Evolutionary conservation across 2,329 filamentous ascomycete species (phyloP).

Genomic region (Cladophialophora psammophila): DNA sequence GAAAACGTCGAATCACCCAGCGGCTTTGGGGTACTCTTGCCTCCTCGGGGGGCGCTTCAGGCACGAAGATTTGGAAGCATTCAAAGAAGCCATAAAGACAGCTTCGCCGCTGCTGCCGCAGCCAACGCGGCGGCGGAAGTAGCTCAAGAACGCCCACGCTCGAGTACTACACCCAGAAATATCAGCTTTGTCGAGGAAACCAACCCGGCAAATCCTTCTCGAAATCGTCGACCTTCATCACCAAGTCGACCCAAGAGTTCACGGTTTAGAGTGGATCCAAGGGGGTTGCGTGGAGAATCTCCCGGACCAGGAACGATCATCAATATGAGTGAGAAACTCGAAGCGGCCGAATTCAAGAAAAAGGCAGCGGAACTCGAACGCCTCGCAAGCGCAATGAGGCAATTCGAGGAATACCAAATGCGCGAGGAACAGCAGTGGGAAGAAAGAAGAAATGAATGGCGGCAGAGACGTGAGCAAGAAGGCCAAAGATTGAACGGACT

Average conservation of each 20-base stretch:
- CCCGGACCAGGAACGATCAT: conserved; percentile 37
- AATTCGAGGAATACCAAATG: conserved; percentile 4
- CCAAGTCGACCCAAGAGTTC: conserved; percentile 29
- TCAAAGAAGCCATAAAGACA: conserved; percentile 5
- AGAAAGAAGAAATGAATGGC: background rate
- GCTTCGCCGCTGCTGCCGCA: background rate
- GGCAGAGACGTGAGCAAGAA: background rate
- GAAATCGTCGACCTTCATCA: conserved; percentile 20
- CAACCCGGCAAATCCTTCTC: conserved; percentile 3
- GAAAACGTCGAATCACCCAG: background rate
- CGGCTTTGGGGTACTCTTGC: conserved; percentile 27
- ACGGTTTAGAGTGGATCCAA: conserved; percentile 31
- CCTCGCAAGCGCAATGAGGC: background rate
- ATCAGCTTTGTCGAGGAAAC: conserved; percentile 14
- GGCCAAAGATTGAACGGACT: background rate
- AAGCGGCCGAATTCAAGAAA: conserved; percentile 6
- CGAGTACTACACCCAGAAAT: background rate
- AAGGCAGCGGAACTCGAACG: conserved; percentile 13
- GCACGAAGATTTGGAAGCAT: background rate
- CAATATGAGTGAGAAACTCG: conserved; percentile 25
- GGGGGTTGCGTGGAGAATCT: conserved; percentile 32
- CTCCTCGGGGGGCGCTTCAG: conserved; percentile 1
- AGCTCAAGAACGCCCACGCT: background rate
- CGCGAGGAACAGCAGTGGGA: background rate
- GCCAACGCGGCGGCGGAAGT: background rate